Evolutionary conservation across 257 asterid species (phyloP), one percentile per base, ranked within the genome.

Genomic region (Cinchona pubescens): DNA sequence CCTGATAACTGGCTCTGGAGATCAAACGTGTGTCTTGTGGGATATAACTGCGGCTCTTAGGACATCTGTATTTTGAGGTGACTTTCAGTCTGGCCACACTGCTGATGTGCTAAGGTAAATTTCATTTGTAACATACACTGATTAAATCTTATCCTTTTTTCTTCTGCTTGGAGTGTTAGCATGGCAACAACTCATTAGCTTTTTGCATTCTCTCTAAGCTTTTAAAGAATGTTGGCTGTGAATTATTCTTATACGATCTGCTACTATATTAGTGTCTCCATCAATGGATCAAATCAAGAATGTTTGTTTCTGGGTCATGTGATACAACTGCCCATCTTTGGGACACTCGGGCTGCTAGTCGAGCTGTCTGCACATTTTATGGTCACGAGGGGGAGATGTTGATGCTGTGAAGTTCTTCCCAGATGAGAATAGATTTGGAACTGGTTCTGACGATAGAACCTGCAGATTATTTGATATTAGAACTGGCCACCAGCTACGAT

Each of bases 301-400:
- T 90, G 96, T 95, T 95, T 74, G 92, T 92, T 42, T 95, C 99
- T 59, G 99, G 99, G 40, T 95, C 98, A 34, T 92, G 99, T 80
- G 99, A 95, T 87, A 76, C 90, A 73, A 95, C 99, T 80, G 97
- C 94, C 74, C 96, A 93, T 30, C 81, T 95, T 65, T 95, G 99
- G 99, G 98, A 95, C 78, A 92, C 96, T 19, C 96, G 99, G 42
- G 97, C 90, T 83, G 99, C 99, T 72, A 95, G 99, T 87, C 92
- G 98, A 74, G 98, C 99, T 72, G 96, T 88, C 61, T 85, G 93
- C 59, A 92, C 99, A 53, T 95, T 92, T 77, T 87, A 88, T 83
- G 98, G 97, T 65, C 98, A 92, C 19, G 90, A 86, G 82, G 96
- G 82, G 96, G 97, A 79, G 99, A 95, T 83, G 98, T 95, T 79